A percentile compares a stretch with the other conserved stretches of the same genome.
These are phyloP conservation scores for Cryptococcus sp. DNA, from an alignment of 1,284 basidiomycete genomes.

Conservation along the genomic window DNA sequence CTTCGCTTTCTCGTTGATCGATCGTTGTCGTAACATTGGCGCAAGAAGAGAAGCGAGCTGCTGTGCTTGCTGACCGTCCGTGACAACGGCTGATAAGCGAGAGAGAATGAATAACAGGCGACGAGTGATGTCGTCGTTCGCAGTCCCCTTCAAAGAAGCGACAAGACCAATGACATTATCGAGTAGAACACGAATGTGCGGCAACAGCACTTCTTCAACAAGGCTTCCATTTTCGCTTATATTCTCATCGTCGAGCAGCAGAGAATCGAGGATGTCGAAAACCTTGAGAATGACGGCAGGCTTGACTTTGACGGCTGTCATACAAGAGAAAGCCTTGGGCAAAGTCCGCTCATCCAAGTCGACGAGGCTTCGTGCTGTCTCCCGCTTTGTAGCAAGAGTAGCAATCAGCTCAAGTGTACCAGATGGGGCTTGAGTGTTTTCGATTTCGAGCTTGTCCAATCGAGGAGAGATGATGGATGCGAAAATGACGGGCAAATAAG, in stretches of 20 bases:
- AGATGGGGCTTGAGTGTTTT: conserved; percentile 91
- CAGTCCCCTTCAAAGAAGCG: conserved; percentile 57
- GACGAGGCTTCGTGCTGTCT: conserved; percentile 66
- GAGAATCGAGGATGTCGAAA: conserved; percentile 80
- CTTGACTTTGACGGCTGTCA: conserved; percentile 83
- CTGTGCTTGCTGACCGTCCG: conserved; percentile 70
- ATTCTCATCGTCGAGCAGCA: conserved; percentile 59
- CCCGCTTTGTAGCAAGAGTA: conserved; percentile 67
- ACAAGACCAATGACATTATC: conserved; percentile 72
- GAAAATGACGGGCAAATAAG: conserved; percentile 72
- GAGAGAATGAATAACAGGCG: conserved; percentile 82
- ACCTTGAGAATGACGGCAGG: conserved; percentile 75
- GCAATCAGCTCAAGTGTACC: conserved; percentile 84
- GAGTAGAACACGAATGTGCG: conserved; percentile 75
- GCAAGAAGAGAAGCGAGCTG: conserved; percentile 73
- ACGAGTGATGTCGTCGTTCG: conserved; percentile 72
- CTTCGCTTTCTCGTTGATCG: conserved; percentile 85
- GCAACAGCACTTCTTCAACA: conserved; percentile 61
- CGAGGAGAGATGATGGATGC: conserved; percentile 77
- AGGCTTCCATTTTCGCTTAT: conserved; percentile 47
- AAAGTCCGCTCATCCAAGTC: conserved; percentile 70
- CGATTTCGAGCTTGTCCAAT: conserved; percentile 69
- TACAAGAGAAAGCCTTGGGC: conserved; percentile 76
- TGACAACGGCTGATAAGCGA: conserved; percentile 72
- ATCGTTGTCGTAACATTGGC: conserved; percentile 77